Base-by-base conservation (phyloP, 257 asterid genomes). In the Solanum dulcamara region DNA sequence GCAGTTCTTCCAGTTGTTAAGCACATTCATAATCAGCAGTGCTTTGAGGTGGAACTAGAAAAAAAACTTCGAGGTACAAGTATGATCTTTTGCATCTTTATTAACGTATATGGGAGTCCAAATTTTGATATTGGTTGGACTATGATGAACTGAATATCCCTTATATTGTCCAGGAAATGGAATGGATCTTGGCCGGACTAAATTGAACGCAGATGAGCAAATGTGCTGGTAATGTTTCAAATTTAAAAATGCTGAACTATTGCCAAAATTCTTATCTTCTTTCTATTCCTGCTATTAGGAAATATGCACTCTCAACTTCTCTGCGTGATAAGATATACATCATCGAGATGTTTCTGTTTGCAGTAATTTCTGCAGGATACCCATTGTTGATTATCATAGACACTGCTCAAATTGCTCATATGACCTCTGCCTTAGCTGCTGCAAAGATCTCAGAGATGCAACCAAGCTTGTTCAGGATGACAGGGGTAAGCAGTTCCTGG, bases 291-390 rank as follows among this genome's bases (percentile, higher is more conserved):
- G 42, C 83, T 48, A 26, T 46, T 77, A 46, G 83, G 72, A 81
- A 35, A 8, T 77, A 18, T 15, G 62, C 60, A 26, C 83, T 15
- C 18, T 46, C 28, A 26, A 75, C 81, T 26, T 46, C 62, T 46
- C 26, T 77, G 42, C 62, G 28, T 77, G 62, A 15, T 48, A 28
- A 17, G 14, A 24, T 75, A 30, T 75, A 75, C 2, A 9, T 75
- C 15, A 26, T 28, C n/a, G 10, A 24, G 40, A 28, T 44, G 18
- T 64, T 28, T 80, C 28, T 88, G 50, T 84, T 85, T 89, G 68
- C 98, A 97, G 99, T 88, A 91, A 97, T 89, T 97, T 93, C 89
- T 97, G 99, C 96, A 92, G 99, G 93, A 89, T 90, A 86, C 99
- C 98, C 24, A 89, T 97, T 85, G 90, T 95, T 85, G 99, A 97